Base-by-base conservation (phyloP, 352 stramenopile genomes). In the Pythium scleroteichum region DNA sequence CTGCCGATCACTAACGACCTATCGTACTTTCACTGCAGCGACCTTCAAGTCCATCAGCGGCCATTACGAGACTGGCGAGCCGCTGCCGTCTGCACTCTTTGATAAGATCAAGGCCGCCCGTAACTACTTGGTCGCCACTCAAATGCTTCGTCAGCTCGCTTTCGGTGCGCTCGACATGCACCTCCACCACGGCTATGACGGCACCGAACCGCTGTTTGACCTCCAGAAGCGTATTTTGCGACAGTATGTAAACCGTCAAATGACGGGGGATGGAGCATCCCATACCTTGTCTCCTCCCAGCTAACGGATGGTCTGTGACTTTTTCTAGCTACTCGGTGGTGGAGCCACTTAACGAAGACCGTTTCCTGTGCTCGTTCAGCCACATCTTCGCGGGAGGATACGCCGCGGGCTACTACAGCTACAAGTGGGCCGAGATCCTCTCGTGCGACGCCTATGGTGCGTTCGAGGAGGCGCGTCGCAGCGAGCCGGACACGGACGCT, bases 311-410 rank as follows among this genome's bases (percentile, higher is more conserved):
- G 13, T 16, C 40, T 7, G 44, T 50, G n/a, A 33, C 16, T 26
- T 22, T 50, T 54, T n/a, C 47, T 44, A 76, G 82, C 19, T 90
- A 82, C 56, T 93, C 90, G 17, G 91, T 98, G 16, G 69, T 97
- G 51, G 73, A 80, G 57, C 96, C 96, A 24, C 78, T 99, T 4
- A 65, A 79, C 39, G 94, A 99, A 59, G 96, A 99, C 76, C 79
- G 96, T 33, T 99, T 99, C 74, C 78, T 99, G n/a, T 99, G 96
- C 71, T 94, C 91, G 33, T 99, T 99, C 73, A 84, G 75, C 27
- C 97, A 99, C 74, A 99, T 99, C 62, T 99, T 99, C 71, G 97
- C 94, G 0, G 96, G 97, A 2, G 96, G 96, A 33, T 99, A 99
- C 71, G 86, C 94, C n/a, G 95, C 96, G 8, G 96, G 97, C 23